Evolutionary conservation across 495 filamentous ascomycete genomes (phyloP).

Genomic region (Penicillium odoratum): DNA sequence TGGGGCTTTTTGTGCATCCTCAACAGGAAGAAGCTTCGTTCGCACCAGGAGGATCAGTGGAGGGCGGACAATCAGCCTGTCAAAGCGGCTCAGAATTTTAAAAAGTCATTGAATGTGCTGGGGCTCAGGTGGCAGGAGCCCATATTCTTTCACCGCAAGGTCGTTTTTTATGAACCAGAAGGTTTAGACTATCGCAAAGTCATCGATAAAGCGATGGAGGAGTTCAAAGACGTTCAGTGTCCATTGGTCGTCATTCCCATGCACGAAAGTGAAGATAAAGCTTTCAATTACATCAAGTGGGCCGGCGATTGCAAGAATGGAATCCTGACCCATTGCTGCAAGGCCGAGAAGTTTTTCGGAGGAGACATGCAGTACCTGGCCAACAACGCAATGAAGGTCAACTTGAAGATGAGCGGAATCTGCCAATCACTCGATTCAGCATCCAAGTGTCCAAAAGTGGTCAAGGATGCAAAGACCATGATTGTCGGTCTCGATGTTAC

Average conservation of each 20-base stretch:
- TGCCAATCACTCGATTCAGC: constrained; percentile 60
- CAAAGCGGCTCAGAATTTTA: too few relatives aligned
- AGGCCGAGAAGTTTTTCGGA: constrained; percentile 27
- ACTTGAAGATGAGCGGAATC: constrained; percentile 74
- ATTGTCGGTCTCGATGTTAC: constrained; percentile 83
- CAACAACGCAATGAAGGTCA: constrained; percentile 77
- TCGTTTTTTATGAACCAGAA: too few relatives aligned
- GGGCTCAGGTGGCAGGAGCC: too few relatives aligned
- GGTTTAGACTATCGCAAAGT: neutral
- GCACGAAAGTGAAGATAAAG: constrained; percentile 36
- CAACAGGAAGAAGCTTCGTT: neutral
- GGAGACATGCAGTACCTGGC: constrained; percentile 56
- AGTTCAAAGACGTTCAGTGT: neutral
- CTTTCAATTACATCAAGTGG: constrained; percentile 66
- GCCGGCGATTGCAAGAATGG: constrained; percentile 60
- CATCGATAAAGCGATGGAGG: neutral
- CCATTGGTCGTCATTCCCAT: constrained; percentile 57
- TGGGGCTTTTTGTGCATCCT: neutral
- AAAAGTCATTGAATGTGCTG: too few relatives aligned
- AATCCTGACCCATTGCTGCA: constrained; percentile 60
- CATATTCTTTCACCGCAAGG: too few relatives aligned
- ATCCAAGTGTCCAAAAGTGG: constrained; percentile 47
- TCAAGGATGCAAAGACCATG: constrained; percentile 61
- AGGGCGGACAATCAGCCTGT: too few relatives aligned
- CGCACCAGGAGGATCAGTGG: too few relatives aligned